A percentile compares a stretch with the other conserved stretches of the same genome.
Evolutionary conservation across 306 rosid species (phyloP).

Genomic region (Sicyos baderoa): DNA sequence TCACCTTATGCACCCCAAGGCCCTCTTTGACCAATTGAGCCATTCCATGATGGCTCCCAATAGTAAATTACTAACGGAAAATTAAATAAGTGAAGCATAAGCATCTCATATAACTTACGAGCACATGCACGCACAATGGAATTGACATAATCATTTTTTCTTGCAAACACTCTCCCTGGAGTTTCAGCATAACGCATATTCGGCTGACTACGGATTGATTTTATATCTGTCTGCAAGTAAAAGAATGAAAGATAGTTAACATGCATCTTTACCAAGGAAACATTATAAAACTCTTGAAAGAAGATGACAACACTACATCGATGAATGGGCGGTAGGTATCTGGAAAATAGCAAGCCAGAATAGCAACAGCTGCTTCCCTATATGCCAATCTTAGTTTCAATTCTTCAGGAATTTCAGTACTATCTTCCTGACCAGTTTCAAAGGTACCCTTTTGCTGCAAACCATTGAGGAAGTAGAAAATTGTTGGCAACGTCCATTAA

Average conservation of each 20-base stretch:
- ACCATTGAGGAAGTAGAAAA: constrained; percentile 8
- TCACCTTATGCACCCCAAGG: no score
- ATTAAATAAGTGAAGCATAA: constrained; percentile 1
- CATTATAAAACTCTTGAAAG: constrained; percentile 14
- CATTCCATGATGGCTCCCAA: no score
- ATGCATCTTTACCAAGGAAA: not conserved
- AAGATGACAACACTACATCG: constrained; percentile 39
- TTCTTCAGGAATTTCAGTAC: constrained; percentile 82
- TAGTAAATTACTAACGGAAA: not conserved
- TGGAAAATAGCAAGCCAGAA: constrained; percentile 86
- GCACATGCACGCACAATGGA: constrained; percentile 93
- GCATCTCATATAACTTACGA: constrained; percentile 54
- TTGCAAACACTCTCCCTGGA: constrained; percentile 68
- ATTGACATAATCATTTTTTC: constrained; percentile 71
- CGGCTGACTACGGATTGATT: constrained; percentile 67
- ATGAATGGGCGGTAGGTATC: constrained; percentile 63
- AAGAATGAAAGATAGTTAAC: constrained; percentile 1
- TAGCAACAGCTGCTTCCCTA: constrained; percentile 96
- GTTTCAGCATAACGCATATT: constrained; percentile 61
- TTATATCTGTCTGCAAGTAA: constrained; percentile 77
- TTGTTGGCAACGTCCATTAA: not conserved
- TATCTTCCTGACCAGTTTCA: constrained; percentile 98
- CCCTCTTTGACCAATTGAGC: no score
- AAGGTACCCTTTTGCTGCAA: constrained; percentile 98
- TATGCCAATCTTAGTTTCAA: constrained; percentile 77